Percentiles rank a stretch among this genome's conserved stretches.
Evolutionary conservation across 495 filamentous ascomycete genomes (phyloP).

Genomic region (Trichodelitschia bisporula): DNA sequence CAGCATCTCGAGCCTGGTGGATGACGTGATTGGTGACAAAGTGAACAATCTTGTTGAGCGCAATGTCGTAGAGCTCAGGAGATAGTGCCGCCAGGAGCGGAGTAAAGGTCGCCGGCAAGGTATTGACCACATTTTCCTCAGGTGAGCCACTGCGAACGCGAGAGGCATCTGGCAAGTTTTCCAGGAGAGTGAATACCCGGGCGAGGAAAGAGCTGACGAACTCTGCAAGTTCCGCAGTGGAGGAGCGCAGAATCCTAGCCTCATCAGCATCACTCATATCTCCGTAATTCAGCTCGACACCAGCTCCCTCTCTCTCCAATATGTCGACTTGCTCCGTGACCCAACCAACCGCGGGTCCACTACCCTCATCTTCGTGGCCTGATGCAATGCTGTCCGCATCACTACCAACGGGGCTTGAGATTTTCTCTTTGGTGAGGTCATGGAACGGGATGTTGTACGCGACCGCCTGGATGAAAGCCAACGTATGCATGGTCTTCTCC

Average conservation of each 20-base stretch:
- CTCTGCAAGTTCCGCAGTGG: slow-evolving; percentile 78
- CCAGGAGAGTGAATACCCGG: slow-evolving; percentile 80
- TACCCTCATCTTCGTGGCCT: slow-evolving; percentile 29
- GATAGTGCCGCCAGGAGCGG: slow-evolving; percentile 82
- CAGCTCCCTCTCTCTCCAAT: slow-evolving; percentile 70
- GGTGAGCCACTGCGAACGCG: slow-evolving; percentile 71
- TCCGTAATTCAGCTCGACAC: slow-evolving; percentile 65
- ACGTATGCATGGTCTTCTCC: slow-evolving; percentile 79
- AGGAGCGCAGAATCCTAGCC: slow-evolving; percentile 78
- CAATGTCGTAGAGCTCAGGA: slow-evolving; percentile 77
- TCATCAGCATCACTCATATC: slow-evolving; percentile 72
- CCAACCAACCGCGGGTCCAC: slow-evolving; percentile 62
- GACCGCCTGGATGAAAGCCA: slow-evolving; percentile 84
- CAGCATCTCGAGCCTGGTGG: slow-evolving; percentile 89
- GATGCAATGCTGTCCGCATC: slow-evolving; percentile 7
- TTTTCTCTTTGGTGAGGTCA: slow-evolving; percentile 37
- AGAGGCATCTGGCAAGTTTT: slow-evolving; percentile 81
- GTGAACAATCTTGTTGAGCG: slow-evolving; percentile 68
- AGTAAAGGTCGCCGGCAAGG: slow-evolving; percentile 72
- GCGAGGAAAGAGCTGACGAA: slow-evolving; percentile 78
- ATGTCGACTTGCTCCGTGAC: slow-evolving; percentile 78
- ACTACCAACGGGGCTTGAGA: slow-evolving; percentile 1
- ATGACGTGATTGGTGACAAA: slow-evolving; percentile 94
- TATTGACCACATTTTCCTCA: slow-evolving; percentile 94
- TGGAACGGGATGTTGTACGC: slow-evolving; percentile 86